These are phyloP conservation scores for Stereum hirsutum DNA, from an alignment of 1,284 basidiomycete genomes.

Conservation along the genomic window DNA sequence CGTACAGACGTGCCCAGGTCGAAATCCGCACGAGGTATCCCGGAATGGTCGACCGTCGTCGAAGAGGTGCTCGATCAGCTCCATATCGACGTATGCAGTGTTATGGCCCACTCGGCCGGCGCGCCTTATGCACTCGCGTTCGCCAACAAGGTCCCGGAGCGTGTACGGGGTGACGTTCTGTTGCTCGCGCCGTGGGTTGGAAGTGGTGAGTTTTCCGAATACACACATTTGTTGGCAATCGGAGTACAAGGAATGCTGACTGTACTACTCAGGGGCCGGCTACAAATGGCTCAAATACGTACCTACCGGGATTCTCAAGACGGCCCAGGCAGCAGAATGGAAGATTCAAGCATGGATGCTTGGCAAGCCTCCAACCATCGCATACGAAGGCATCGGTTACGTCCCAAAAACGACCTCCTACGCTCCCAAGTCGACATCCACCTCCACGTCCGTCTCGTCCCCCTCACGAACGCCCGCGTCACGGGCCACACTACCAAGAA, in stretches of 20 bases:
- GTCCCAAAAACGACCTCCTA: constrained; percentile 27
- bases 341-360: constrained; percentile 94
- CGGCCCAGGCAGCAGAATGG: constrained; percentile 96
- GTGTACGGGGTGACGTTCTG: constrained; percentile 80
- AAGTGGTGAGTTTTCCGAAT: too few relatives aligned
- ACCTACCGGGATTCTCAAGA: constrained; percentile 87
- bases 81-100: constrained; percentile 70
- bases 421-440: constrained; percentile 16
- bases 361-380: constrained; percentile 82
- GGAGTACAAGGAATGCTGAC: background rate
- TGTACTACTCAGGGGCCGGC: constrained; percentile 39
- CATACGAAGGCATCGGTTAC: constrained; percentile 76
- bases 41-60: constrained; percentile 87
- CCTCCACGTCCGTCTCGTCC: too few relatives aligned
- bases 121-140: constrained; percentile 91
- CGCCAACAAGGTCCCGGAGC: constrained; percentile 63
- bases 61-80: constrained; percentile 84
- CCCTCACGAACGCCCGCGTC: constrained; percentile 28
- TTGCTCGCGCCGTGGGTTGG: constrained; percentile 96
- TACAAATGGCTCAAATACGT: constrained; percentile 98
- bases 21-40: constrained; percentile 69
- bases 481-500: too few relatives aligned
- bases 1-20: constrained; percentile 66
- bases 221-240: too few relatives aligned
- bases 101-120: constrained; percentile 96